A percentile compares a stretch with the other conserved stretches of the same genome.
Evolutionary conservation across 441 rosid genomes (phyloP).

Genomic region (Manihot esculenta): DNA sequence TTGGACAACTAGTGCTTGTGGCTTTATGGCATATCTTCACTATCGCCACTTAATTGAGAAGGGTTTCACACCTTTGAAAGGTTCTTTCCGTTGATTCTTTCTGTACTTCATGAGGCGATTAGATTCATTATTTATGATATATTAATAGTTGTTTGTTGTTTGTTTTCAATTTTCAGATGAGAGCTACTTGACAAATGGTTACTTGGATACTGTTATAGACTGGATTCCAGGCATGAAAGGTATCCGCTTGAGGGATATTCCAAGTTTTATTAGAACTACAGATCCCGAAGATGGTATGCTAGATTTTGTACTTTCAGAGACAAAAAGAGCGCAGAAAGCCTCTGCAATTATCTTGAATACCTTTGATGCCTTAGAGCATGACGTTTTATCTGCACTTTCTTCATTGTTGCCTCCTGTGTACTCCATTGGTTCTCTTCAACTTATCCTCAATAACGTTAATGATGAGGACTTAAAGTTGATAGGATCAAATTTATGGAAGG

Average conservation of each 20-base stretch:
- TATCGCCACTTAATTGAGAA: slow-evolving; percentile 25
- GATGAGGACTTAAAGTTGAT: slow-evolving; percentile 23
- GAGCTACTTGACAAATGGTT: slow-evolving; percentile 36
- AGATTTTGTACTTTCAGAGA: not conserved
- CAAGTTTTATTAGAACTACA: slow-evolving; percentile 44
- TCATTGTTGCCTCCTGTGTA: slow-evolving; percentile 29
- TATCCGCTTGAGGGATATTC: slow-evolving; percentile 44
- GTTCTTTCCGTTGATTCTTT: slow-evolving; percentile 7
- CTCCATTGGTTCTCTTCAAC: slow-evolving; percentile 43
- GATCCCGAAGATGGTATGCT: slow-evolving; percentile 34
- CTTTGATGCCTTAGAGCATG: slow-evolving; percentile 22
- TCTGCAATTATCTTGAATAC: slow-evolving; percentile 26
- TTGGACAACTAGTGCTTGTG: slow-evolving; percentile 40
- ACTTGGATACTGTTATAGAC: slow-evolving; percentile 35
- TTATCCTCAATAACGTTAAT: slow-evolving; percentile 18
- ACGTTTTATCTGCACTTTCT: slow-evolving; percentile 1
- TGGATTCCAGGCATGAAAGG: slow-evolving; percentile 43
- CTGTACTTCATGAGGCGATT: not conserved
- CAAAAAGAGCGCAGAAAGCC: slow-evolving; percentile 14
- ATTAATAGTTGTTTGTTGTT: not conserved
- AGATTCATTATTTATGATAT: not conserved
- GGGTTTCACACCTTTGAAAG: slow-evolving; percentile 44
- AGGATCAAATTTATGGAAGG: slow-evolving; percentile 49
- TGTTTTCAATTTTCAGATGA: slow-evolving; percentile 30
- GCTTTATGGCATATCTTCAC: slow-evolving; percentile 31